A percentile compares a stretch with the other conserved stretches of the same genome.
Conservation (phyloP, 805 yeast genomes). For the Starmerella tilneyi region DNA sequence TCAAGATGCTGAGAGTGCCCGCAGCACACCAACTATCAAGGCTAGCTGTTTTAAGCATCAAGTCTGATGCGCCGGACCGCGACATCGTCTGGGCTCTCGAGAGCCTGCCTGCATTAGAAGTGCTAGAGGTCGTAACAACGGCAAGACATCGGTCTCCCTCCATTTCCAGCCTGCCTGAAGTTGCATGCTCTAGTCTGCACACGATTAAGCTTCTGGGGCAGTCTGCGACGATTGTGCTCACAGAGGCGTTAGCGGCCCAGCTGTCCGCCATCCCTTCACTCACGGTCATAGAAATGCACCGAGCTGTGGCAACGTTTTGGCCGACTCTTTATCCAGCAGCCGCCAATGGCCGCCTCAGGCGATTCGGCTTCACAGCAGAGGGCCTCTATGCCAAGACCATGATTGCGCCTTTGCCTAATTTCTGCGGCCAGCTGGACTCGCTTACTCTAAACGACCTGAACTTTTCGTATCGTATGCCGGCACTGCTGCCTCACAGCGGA, state of each 20-base stretch:
- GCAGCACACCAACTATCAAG: not conserved
- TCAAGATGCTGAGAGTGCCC: conserved; percentile 10
- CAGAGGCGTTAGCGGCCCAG: conserved; percentile 4
- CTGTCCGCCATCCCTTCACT: conserved; percentile 10
- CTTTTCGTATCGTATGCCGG: not conserved
- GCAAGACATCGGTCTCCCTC: not conserved
- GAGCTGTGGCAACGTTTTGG: conserved; percentile 13
- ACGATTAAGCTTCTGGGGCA: conserved; percentile 11
- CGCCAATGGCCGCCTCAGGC: conserved; percentile 9
- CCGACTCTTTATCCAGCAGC: conserved; percentile 13
- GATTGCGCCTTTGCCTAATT: conserved; percentile 14
- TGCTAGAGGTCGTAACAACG: conserved; percentile 13
- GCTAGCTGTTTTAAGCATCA: conserved; percentile 12
- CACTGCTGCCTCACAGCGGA: conserved; percentile 9
- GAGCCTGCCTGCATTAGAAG: conserved; percentile 13
- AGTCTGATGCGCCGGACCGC: conserved; percentile 12
- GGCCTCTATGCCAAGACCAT: not conserved
- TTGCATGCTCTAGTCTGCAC: conserved; percentile 2
- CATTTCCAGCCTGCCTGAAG: not conserved
- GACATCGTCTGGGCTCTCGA: conserved; percentile 20
- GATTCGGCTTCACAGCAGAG: conserved; percentile 22
- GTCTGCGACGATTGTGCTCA: conserved; percentile 5
- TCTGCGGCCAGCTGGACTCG: conserved; percentile 8
- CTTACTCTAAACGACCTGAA: conserved; percentile 20
- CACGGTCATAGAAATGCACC: conserved; percentile 16